Percentiles rank a stretch among this genome's conserved stretches.
Conservation (phyloP, 768 basidiomycete species). For the Mrakia blollopis region DNA sequence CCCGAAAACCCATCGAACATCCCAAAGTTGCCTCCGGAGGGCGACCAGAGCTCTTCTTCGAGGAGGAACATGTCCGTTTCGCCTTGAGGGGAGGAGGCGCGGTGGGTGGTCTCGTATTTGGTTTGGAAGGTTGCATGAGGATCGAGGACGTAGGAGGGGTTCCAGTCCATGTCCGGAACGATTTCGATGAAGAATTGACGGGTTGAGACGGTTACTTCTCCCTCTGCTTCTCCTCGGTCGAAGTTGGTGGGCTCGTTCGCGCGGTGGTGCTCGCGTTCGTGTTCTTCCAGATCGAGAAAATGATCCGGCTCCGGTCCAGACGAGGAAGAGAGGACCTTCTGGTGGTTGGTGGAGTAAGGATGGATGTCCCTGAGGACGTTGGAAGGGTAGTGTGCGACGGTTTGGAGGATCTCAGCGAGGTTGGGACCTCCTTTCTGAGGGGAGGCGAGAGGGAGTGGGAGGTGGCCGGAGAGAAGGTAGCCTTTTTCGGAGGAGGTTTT, state of each 20-base stretch:
- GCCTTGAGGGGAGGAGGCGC: no score
- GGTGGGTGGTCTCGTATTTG: neutral
- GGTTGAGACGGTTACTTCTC: neutral
- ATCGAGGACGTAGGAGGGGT: slow-evolving; percentile 9
- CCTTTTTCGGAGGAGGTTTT: neutral
- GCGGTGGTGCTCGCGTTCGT: neutral
- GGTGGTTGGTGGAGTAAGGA: neutral
- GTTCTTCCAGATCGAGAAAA: no score
- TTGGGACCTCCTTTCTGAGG: neutral
- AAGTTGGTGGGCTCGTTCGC: neutral
- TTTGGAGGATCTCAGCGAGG: neutral
- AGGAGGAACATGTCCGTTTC: no score
- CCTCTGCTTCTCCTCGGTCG: no score
- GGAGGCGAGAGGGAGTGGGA: neutral
- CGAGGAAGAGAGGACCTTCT: neutral
- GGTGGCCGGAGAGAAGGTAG: neutral
- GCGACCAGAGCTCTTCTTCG: no score
- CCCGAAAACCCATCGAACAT: no score
- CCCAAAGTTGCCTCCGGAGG: no score
- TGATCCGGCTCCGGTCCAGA: no score
- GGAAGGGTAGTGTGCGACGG: neutral
- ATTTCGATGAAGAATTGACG: slow-evolving; percentile 7
- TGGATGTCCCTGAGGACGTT: neutral
- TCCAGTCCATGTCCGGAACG: neutral
- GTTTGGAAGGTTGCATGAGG: slow-evolving; percentile 3